Base-by-base conservation (phyloP, 371 early-diverging fungal genomes). In the Phascolomyces articulosus region DNA sequence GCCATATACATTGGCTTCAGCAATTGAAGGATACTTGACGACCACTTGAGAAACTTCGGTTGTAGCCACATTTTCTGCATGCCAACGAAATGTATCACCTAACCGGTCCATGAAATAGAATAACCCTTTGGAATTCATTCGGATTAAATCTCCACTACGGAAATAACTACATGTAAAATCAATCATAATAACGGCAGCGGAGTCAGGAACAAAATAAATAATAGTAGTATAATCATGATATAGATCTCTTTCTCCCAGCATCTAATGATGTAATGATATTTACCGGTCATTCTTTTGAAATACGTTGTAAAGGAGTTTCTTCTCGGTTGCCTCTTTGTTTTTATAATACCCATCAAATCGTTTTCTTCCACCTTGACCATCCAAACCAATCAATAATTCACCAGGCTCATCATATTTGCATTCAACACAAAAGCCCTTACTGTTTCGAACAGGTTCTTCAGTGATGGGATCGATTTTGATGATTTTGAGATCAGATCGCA, bases 11-110 rank as follows among this genome's bases (percentile, higher is more conserved):
- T 88, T 90, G 44, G 84, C 83, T 59, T 90, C 90, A 2, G 68
- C 66, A 18, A 90, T 72, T 47, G 75, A 85, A 0, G 89, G 85
- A 62, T 82, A 87, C 1, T 69, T 56, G 15, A 79, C 78, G 11
- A 92, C 48, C 1, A 74, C 85, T 60, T 82, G 84, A 2, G 85
- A 75, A 3, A 91, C 89, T 68, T 91, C 90, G 6, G 80, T 77
- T 13, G 90, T 87, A 10, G 87, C 75, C n/a, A 90, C 89, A 61
- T 90, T 90, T 69, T 90, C 90, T 59, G 83, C 85, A 20, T 79
- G 68, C 90, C 90, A 90, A 15, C 90, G 77, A 77, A 91, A 92
- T 0, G 91, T 88, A 44, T 93, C 92, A 6, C 92, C 92, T n/a
- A 87, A 69, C 21, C 93, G 87, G 56, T 91, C 92, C 15, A 85